Base-by-base conservation (phyloP, 768 basidiomycete genomes). In the Auriscalpium microsporum region DNA sequence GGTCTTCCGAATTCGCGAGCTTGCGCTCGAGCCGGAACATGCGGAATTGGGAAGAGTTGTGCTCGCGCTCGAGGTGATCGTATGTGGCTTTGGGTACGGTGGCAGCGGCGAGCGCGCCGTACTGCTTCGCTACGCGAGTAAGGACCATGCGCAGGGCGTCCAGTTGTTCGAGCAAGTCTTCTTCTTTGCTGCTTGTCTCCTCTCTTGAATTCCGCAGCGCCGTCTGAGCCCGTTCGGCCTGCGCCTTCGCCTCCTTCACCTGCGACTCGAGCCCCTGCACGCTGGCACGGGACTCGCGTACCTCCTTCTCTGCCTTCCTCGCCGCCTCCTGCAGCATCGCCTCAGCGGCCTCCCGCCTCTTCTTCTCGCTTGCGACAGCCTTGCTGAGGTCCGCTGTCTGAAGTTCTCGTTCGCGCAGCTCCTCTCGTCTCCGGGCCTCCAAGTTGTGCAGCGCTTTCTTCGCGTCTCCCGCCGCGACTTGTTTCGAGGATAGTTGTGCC, bases 1-100 rank as follows among this genome's bases (percentile, higher is more conserved):
- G 86, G 16, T 70, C 80, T 54, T 87, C 82, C 5, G 84, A 73
- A 62, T 84, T 86, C 42, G 79, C 80, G 13, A 87, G 71, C 66
- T 84, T 87, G 56, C 87, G 80, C 61, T 86, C 81, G 11, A 87
- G 69, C 33, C 85, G 81, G 28, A 74, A 66, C 23, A 72, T 68
- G 8, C 72, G 76, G 10, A 78, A 59, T 53, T 76, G 75, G 37
- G 85, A 71, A 8, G 63, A 58, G 17, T 63, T 63, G 57, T 78
- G 69, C 1, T 68, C 64, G 21, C 58, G 55, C 53, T 63, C 63
- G 9, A 63, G 51, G 23, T 49, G 53, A 14, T 64, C 56, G 56
- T 69, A 61, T 8, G 38, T 50, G 3, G 60, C 36, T 50, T 54
- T 57, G 10, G 66, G 33, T 37, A 68, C 60, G 21, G 66, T 65